A percentile compares a stretch with the other conserved stretches of the same genome.
Conservation (phyloP, 2,329 filamentous ascomycete species). For the Leptographium galeiforme region DNA sequence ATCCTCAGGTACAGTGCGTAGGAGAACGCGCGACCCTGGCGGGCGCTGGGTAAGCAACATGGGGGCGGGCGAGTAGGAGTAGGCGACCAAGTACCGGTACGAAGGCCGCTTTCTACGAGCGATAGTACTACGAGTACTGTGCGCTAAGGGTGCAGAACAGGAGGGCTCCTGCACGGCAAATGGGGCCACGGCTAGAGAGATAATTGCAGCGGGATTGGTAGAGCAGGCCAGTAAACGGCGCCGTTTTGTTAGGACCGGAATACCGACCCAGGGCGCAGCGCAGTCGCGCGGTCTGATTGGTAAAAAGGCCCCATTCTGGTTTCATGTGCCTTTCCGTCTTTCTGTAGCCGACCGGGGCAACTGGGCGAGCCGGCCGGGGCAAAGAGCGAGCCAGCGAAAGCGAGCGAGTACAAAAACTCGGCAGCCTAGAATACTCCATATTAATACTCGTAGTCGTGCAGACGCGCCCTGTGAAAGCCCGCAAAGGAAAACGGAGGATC, state of each 20-base stretch:
- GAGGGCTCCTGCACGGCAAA: background rate
- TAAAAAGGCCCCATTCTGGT: background rate
- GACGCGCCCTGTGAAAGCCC: no score
- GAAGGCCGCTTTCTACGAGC: no score
- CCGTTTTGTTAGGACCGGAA: background rate
- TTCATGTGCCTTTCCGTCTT: background rate
- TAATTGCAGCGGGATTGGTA: background rate
- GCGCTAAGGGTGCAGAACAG: background rate
- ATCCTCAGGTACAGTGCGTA: no score
- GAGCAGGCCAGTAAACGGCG: background rate
- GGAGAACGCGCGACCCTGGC: no score
- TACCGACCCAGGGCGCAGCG: background rate
- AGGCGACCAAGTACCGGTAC: no score
- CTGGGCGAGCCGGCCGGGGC: background rate
- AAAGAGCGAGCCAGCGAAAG: background rate
- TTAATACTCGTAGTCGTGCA: no score
- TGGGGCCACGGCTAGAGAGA: background rate
- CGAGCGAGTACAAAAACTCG: background rate
- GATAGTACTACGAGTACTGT: no score
- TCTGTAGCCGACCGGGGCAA: background rate
- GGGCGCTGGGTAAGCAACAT: no score
- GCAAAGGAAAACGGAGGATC: no score
- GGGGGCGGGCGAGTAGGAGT: no score
- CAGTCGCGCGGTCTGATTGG: background rate
- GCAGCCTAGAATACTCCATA: no score